Conservation (phyloP, 495 filamentous ascomycete species). For the Hypoxylon cercidicola region DNA sequence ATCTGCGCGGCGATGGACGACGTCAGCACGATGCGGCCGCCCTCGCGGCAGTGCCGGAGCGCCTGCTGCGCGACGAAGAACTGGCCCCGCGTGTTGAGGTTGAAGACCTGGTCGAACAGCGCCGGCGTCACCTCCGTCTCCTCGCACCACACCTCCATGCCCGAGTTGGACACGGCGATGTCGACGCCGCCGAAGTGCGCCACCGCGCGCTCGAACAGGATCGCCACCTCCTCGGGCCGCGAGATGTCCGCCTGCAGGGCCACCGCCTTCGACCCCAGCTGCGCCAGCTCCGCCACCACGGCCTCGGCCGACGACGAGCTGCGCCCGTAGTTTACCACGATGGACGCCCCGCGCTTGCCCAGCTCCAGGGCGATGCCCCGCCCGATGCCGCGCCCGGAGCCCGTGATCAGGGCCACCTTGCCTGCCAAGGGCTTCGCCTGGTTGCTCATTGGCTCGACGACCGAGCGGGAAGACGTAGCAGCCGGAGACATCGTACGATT, state of each 20-base stretch:
- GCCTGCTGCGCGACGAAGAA: conserved; percentile 83
- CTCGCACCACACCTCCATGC: conserved; percentile 70
- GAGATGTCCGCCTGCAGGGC: conserved; percentile 81
- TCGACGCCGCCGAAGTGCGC: conserved; percentile 66
- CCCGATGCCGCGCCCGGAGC: conserved; percentile 76
- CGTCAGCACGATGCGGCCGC: conserved; percentile 71
- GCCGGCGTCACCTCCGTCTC: conserved; percentile 77
- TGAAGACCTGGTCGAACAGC: conserved; percentile 81
- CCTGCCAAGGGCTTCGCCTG: conserved; percentile 58
- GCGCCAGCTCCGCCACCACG: conserved; percentile 69
- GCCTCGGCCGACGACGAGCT: conserved; percentile 68
- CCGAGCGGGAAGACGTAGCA: conserved; percentile 7
- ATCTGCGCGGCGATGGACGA: conserved; percentile 72
- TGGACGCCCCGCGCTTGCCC: conserved; percentile 74
- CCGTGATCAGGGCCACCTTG: conserved; percentile 79
- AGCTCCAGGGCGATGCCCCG: conserved; percentile 81
- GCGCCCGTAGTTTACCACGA: conserved; percentile 82
- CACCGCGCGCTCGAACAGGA: conserved; percentile 61
- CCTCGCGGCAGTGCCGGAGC: conserved; percentile 68
- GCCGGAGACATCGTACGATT: conserved; percentile 33
- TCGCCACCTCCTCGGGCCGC: conserved; percentile 71
- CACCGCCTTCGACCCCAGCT: conserved; percentile 65
- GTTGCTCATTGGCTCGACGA: conserved; percentile 41
- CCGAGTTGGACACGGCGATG: conserved; percentile 77
- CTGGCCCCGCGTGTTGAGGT: conserved; percentile 80